These are phyloP conservation scores for Lotmaria passim DNA, from an alignment of 208 protist species.

Conservation along the genomic window DNA sequence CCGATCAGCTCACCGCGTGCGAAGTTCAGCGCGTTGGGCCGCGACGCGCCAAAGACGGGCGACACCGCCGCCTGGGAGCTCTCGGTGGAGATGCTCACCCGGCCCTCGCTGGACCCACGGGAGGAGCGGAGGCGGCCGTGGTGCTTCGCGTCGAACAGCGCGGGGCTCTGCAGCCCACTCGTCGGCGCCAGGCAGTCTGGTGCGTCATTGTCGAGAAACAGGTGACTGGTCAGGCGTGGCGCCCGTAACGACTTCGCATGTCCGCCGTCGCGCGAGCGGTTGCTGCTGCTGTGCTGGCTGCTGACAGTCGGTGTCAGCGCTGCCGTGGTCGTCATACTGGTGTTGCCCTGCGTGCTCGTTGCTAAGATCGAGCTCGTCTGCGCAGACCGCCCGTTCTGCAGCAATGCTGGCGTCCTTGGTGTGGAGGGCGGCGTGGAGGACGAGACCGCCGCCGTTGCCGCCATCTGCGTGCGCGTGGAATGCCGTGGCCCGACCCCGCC, in stretches of 20 bases:
- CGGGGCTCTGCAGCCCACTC: constrained; percentile 21
- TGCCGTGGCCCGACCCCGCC: background rate
- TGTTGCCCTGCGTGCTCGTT: background rate
- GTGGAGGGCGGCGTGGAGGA: background rate
- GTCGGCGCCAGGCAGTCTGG: constrained; percentile 4
- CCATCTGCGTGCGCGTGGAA: background rate
- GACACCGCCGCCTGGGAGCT: constrained; percentile 7
- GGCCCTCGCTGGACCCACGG: constrained; percentile 13
- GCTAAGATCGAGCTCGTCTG: constrained; percentile 8
- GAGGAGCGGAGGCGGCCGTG: constrained; percentile 15
- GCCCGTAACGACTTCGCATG: background rate
- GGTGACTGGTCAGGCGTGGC: constrained; percentile 32
- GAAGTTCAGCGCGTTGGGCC: constrained; percentile 51
- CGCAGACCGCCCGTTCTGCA: background rate
- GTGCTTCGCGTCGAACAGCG: constrained; percentile 7
- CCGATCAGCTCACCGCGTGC: constrained; percentile 81
- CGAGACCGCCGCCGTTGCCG: background rate
- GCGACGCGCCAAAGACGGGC: background rate
- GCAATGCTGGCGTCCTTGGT: background rate
- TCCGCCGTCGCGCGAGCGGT: background rate
- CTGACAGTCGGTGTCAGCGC: background rate
- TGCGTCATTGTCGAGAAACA: constrained; percentile 19
- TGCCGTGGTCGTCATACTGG: background rate
- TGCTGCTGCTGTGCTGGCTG: background rate
- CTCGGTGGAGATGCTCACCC: constrained; percentile 19